phyloP scores from a whole-genome alignment of 2,329 filamentous ascomycete species.

The Pyrenophora seminiperda region DNA sequence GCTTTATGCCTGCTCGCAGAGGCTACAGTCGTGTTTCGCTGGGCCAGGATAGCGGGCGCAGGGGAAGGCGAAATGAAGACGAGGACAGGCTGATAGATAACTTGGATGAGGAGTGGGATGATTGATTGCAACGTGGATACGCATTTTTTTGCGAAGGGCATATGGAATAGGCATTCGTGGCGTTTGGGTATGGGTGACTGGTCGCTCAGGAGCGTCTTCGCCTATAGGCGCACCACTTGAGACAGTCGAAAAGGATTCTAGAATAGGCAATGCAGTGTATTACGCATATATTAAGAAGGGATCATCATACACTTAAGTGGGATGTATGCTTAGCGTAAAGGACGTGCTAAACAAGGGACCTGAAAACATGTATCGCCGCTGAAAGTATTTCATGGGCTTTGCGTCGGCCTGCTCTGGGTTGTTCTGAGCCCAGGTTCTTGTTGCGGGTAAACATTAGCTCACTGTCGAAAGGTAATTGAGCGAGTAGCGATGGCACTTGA shows the following conservation, averaged over 20 bases:
- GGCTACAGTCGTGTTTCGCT: conserved; percentile 71
- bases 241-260: not conserved
- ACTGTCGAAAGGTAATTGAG: too few species aligned
- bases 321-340: too few species aligned
- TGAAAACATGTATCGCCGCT: too few species aligned
- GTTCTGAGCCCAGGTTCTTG: too few species aligned
- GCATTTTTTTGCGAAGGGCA: not conserved
- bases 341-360: too few species aligned
- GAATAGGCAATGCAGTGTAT: not conserved
- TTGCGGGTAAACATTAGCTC: too few species aligned
- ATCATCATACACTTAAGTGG: too few species aligned
- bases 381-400: too few species aligned
- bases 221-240: not conserved
- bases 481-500: too few species aligned
- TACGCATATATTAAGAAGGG: not conserved
- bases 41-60: conserved; percentile 48
- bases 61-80: conserved; percentile 66
- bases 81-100: conserved; percentile 96
- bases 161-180: conserved; percentile 10
- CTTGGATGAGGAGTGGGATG: conserved; percentile 96
- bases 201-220: conserved; percentile 6
- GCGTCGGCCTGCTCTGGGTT: too few species aligned
- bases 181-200: not conserved
- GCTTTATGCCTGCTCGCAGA: conserved; percentile 66
- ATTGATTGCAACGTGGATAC: conserved; percentile 48